A percentile compares a stretch with the other conserved stretches of the same genome.
Evolutionary conservation across 257 asterid genomes (phyloP).

Genomic region (Anisodus acutangulus): DNA sequence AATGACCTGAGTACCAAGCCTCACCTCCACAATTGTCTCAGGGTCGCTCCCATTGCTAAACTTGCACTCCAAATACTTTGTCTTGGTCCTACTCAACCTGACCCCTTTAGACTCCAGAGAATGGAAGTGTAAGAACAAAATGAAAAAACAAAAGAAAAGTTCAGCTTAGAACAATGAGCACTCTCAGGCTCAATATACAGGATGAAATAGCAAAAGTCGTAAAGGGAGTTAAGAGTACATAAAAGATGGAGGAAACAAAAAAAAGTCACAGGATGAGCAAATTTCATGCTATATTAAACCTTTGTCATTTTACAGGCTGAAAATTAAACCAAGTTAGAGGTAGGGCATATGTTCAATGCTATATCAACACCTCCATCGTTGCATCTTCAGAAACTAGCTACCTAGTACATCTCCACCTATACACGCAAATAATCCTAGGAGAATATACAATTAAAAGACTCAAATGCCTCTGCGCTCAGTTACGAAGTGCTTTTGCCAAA

Average conservation of each 20-base stretch:
- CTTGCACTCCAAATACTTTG: too few relatives aligned
- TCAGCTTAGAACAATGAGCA: not conserved
- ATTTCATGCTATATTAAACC: conserved; percentile 23
- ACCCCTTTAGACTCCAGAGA: too few relatives aligned
- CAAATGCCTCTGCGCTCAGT: conserved; percentile 12
- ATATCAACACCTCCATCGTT: not conserved
- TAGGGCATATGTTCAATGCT: not conserved
- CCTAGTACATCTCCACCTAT: conserved; percentile 14
- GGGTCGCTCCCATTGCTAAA: too few relatives aligned
- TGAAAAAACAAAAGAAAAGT: not conserved
- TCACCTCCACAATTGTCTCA: too few relatives aligned
- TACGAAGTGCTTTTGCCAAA: conserved; percentile 16
- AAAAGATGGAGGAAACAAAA: conserved; percentile 15
- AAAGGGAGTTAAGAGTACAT: not conserved
- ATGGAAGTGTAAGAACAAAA: not conserved
- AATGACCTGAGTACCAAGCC: too few relatives aligned
- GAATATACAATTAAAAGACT: not conserved
- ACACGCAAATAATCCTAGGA: conserved; percentile 1
- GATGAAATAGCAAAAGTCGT: not conserved
- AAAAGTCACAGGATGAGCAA: not conserved
- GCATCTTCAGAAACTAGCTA: conserved; percentile 17
- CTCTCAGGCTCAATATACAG: not conserved
- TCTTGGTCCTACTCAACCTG: too few relatives aligned
- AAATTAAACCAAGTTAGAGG: not conserved
- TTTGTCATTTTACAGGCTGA: conserved; percentile 5